A percentile compares a stretch with the other conserved stretches of the same genome.
phyloP scores from a whole-genome alignment of 192 early-diverging fungal genomes.

The Linnemannia hyalina region DNA sequence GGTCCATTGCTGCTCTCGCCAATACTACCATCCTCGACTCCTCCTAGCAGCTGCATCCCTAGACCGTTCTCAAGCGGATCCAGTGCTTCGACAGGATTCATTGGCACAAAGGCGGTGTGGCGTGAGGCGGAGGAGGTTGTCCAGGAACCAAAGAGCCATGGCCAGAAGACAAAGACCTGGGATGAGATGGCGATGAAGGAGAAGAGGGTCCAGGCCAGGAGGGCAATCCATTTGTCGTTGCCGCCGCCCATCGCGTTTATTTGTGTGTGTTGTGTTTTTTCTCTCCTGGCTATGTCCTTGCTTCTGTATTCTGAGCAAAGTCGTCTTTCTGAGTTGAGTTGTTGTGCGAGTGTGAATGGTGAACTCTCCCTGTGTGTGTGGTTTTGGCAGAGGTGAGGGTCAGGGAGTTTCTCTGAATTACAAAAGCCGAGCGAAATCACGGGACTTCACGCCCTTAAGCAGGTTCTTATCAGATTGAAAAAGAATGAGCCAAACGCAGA shows the following conservation, averaged over 20 bases:
- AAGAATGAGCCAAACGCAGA: too few relatives aligned
- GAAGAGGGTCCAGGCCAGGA: conserved; percentile 1
- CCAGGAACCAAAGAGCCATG: conserved; percentile 36
- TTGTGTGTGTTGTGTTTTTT: neutral
- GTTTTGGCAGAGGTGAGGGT: neutral
- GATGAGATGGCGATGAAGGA: conserved; percentile 38
- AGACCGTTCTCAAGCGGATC: neutral
- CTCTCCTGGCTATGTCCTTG: neutral
- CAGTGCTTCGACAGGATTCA: neutral
- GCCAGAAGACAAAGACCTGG: conserved; percentile 45
- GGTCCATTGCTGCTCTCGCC: neutral
- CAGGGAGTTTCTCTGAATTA: neutral
- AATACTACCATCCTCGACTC: neutral
- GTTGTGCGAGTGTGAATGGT: too few relatives aligned
- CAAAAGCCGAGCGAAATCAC: neutral
- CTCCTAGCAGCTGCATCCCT: neutral
- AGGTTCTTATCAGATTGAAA: neutral
- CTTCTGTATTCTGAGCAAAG: neutral
- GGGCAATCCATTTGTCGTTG: conserved; percentile 8
- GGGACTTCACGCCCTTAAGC: neutral
- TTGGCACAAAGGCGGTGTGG: neutral
- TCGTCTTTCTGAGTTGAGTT: neutral
- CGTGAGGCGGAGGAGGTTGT: neutral
- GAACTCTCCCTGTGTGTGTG: neutral
- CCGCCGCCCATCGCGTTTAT: neutral